phyloP scores from a whole-genome alignment of 73 alveolate genomes.

The Paramecium sexaurelia region DNA sequence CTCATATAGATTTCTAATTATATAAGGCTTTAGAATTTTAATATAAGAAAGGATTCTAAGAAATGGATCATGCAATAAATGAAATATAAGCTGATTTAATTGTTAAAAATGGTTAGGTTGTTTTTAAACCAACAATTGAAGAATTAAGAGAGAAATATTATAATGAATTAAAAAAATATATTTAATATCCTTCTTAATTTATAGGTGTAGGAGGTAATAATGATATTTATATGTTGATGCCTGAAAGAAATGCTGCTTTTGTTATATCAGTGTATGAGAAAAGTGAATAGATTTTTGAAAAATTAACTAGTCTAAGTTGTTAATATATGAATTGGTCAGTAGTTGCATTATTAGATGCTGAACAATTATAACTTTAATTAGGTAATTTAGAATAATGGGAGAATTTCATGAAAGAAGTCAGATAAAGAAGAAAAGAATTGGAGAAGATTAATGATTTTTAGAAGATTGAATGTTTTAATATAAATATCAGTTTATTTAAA shows the following conservation, averaged over 20 bases:
- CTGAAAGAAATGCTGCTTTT: slow-evolving; percentile 94
- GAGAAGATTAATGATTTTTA: slow-evolving; percentile 89
- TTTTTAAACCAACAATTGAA: slow-evolving; percentile 97
- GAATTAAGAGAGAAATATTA: slow-evolving; percentile 95
- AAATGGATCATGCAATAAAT: slow-evolving; percentile 71
- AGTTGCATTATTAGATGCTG: slow-evolving; percentile 72
- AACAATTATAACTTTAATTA: slow-evolving; percentile 72
- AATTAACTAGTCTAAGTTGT: slow-evolving; percentile 72
- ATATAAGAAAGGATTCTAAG: slow-evolving; percentile 95
- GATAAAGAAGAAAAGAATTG: slow-evolving; percentile 88
- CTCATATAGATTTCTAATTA: slow-evolving; percentile 93
- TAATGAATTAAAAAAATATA: slow-evolving; percentile 82
- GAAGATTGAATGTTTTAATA: slow-evolving; percentile 93
- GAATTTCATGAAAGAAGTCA: slow-evolving; percentile 87
- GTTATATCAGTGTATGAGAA: slow-evolving; percentile 92
- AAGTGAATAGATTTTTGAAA: slow-evolving; percentile 89
- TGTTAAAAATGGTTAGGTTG: slow-evolving; percentile 77
- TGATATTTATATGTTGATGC: slow-evolving; percentile 95
- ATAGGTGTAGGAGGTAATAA: slow-evolving; percentile 97
- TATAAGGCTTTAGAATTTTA: slow-evolving; percentile 96
- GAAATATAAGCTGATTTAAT: slow-evolving; percentile 98
- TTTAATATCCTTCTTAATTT: slow-evolving; percentile 77
- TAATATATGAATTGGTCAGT: slow-evolving; percentile 64
- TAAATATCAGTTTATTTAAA: slow-evolving; percentile 85
- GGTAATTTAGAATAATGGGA: slow-evolving; percentile 91